A percentile compares a stretch with the other conserved stretches of the same genome.
Conservation (phyloP, 352 stramenopile genomes). For the Globisporangium canariense region DNA sequence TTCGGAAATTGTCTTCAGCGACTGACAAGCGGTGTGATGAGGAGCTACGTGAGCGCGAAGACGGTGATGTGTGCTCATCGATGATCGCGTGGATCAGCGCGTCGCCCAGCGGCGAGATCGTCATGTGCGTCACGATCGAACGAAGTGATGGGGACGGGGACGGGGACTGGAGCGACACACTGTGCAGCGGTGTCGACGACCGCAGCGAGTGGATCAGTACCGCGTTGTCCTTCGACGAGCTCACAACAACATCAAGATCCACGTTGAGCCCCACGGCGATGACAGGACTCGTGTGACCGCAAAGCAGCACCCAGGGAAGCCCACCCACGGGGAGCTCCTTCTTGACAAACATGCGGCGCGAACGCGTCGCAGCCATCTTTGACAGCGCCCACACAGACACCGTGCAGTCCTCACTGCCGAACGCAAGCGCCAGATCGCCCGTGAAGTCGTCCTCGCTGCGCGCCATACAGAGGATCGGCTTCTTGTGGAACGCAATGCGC, state of each 20-base stretch:
- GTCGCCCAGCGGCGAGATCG: constrained; percentile 68
- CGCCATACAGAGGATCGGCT: constrained; percentile 83
- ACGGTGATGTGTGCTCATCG: constrained; percentile 31
- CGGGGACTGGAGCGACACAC: constrained; percentile 55
- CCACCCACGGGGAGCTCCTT: constrained; percentile 78
- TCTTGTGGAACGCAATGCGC: constrained; percentile 87
- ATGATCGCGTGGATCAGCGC: constrained; percentile 72
- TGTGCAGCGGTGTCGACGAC: constrained; percentile 68
- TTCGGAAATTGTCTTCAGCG: constrained; percentile 17
- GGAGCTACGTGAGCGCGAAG: neutral
- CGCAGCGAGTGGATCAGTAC: constrained; percentile 77
- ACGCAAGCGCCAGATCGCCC: constrained; percentile 76
- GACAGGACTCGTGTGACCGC: constrained; percentile 73
- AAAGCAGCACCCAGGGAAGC: constrained; percentile 76
- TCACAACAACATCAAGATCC: constrained; percentile 80
- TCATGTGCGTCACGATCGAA: constrained; percentile 63
- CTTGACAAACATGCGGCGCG: constrained; percentile 82
- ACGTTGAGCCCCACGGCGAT: constrained; percentile 80
- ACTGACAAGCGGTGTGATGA: constrained; percentile 14
- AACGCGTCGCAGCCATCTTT: constrained; percentile 72
- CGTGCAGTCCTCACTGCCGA: constrained; percentile 83
- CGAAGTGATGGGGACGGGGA: constrained; percentile 15
- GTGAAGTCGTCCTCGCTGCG: constrained; percentile 85
- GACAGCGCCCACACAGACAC: constrained; percentile 85
- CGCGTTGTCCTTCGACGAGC: constrained; percentile 71